Evolutionary conservation across 2,329 filamentous ascomycete species (phyloP).

Genomic region (Aspergillus udagawae): DNA sequence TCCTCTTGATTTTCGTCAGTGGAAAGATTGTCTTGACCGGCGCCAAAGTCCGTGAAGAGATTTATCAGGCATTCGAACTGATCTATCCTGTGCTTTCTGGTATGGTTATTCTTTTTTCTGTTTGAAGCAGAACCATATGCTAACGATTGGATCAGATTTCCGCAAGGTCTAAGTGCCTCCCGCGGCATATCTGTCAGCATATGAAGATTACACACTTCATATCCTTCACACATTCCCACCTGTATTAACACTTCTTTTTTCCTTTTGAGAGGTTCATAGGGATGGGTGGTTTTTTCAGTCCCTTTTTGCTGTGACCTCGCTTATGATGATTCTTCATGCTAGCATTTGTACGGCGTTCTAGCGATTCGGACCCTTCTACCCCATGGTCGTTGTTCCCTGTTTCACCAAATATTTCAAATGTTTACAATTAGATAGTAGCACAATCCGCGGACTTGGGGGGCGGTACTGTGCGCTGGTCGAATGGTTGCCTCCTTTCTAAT

Average conservation of each 20-base stretch:
- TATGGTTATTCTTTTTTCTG: constrained; percentile 40
- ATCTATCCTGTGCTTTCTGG: constrained; percentile 94
- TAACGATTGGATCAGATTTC: constrained; percentile 49
- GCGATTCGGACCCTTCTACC: constrained; percentile 30
- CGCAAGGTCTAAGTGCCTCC: constrained; percentile 52
- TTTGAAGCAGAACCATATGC: constrained; percentile 11
- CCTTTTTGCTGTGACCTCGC: constrained; percentile 13
- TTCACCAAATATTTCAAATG: constrained; percentile 17
- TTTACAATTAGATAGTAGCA: constrained; percentile 40
- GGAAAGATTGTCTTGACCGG: constrained; percentile 98
- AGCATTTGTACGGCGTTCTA: constrained; percentile 45
- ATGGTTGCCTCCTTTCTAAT: constrained; percentile 38
- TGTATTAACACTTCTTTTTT: constrained; percentile 28
- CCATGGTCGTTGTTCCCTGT: constrained; percentile 6
- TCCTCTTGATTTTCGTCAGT: constrained; percentile 94
- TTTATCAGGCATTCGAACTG: constrained; percentile 94
- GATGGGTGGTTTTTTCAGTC: constrained; percentile 13
- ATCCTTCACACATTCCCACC: constrained; percentile 14
- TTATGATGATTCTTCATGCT: constrained; percentile 37
- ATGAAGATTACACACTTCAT: constrained; percentile 17
- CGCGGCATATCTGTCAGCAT: constrained; percentile 6
- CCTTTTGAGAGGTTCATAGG: constrained; percentile 12
- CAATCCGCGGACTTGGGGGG: constrained; percentile 33
- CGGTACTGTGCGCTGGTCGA: constrained; percentile 42
- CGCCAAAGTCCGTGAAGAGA: constrained; percentile 96